Percentiles rank a stretch among this genome's conserved stretches.
These are phyloP conservation scores for Flaveria brownii DNA, from an alignment of 129 eudicot species.

Conservation along the genomic window DNA sequence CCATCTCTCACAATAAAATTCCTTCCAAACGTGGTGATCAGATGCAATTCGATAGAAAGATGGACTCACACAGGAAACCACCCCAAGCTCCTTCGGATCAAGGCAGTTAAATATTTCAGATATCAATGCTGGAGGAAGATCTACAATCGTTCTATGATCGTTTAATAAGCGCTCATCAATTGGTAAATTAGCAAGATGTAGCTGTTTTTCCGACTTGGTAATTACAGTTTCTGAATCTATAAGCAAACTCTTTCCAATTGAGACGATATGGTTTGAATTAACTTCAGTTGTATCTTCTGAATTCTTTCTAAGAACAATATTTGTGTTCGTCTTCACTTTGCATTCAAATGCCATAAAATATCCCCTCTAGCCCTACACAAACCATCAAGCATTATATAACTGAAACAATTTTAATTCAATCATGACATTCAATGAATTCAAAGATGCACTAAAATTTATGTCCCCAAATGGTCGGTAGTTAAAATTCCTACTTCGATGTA, in stretches of 20 bases:
- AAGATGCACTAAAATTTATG: background rate
- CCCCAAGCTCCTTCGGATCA: conserved; percentile 87
- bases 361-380: conserved; percentile 30
- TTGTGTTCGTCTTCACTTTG: conserved; percentile 53
- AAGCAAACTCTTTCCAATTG: conserved; percentile 29
- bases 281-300: conserved; percentile 13
- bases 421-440: background rate
- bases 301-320: conserved; percentile 36
- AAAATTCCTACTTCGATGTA: background rate
- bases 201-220: conserved; percentile 33
- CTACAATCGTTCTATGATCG: conserved; percentile 50
- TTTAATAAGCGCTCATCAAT: conserved; percentile 37
- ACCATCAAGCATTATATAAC: background rate
- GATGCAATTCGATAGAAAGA: conserved; percentile 64
- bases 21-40: conserved; percentile 86
- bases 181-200: conserved; percentile 23
- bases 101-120: conserved; percentile 90
- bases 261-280: conserved; percentile 27
- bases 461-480: background rate
- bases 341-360: conserved; percentile 93
- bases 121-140: conserved; percentile 79
- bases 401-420: background rate
- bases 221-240: conserved; percentile 28
- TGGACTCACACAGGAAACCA: conserved; percentile 78
- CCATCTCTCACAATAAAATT: conserved; percentile 93